Evolutionary conservation across 768 basidiomycete species (phyloP).

Genomic region (Boletellus emodensis): DNA sequence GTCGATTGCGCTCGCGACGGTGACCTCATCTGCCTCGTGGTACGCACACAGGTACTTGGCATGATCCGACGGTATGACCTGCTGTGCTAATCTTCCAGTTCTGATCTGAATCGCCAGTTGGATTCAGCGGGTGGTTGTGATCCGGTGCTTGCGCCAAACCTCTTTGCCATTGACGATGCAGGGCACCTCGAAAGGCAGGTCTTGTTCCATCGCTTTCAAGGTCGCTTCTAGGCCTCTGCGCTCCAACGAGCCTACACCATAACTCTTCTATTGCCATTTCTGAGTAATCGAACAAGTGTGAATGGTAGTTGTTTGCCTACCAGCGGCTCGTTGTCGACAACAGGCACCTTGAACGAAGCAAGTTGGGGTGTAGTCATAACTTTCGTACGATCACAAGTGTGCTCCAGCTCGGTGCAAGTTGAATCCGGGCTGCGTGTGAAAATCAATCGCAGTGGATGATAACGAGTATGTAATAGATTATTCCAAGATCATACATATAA

Average conservation of each 20-base stretch:
- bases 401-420: no score
- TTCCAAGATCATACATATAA: no score
- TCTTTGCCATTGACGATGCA: conserved; percentile 88
- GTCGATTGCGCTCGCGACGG: conserved; percentile 75
- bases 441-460: no score
- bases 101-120: conserved; percentile 50
- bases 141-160: conserved; percentile 39
- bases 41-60: conserved; percentile 77
- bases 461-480: no score
- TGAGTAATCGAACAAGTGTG: background rate
- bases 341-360: conserved; percentile 81
- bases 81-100: conserved; percentile 75
- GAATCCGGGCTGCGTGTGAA: background rate
- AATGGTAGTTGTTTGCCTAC: conserved; percentile 37
- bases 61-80: conserved; percentile 85
- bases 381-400: conserved; percentile 12
- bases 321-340: conserved; percentile 91
- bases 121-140: conserved; percentile 2
- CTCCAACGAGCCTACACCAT: conserved; percentile 77
- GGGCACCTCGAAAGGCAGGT: conserved; percentile 89
- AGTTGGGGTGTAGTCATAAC: conserved; percentile 70
- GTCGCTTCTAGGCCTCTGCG: conserved; percentile 69
- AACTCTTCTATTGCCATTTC: conserved; percentile 51
- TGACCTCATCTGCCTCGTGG: conserved; percentile 80
- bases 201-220: conserved; percentile 72